Conservation (phyloP, 768 basidiomycete genomes). For the Kondoa subrosea region DNA sequence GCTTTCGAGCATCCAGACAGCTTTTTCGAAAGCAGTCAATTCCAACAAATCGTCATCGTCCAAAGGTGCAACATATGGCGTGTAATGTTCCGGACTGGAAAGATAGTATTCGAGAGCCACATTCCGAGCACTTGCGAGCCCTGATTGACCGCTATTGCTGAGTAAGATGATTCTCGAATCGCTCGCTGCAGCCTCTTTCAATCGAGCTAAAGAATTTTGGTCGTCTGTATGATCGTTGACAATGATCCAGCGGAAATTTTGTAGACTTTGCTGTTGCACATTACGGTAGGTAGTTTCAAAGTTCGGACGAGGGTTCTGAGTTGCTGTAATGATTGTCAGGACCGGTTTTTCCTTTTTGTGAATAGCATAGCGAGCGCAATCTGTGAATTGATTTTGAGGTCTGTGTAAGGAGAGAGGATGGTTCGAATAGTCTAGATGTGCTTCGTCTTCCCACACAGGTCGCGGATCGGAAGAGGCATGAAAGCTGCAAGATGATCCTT, state of each 20-base stretch:
- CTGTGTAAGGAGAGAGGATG: constrained; percentile 18
- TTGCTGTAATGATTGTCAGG: constrained; percentile 24
- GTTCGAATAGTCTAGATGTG: constrained; percentile 21
- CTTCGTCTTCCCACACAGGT: constrained; percentile 18
- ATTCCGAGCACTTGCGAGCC: constrained; percentile 17
- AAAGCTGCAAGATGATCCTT: constrained; percentile 9
- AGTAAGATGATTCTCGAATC: constrained; percentile 20
- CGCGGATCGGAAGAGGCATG: constrained; percentile 10
- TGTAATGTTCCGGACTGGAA: background rate
- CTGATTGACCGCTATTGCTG: constrained; percentile 11
- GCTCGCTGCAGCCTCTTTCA: background rate
- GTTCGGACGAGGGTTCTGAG: constrained; percentile 21
- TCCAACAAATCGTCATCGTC: constrained; percentile 22
- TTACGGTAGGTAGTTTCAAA: constrained; percentile 19
- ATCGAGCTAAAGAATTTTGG: background rate
- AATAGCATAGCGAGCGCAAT: constrained; percentile 16
- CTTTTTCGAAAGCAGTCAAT: constrained; percentile 24
- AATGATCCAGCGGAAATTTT: constrained; percentile 24
- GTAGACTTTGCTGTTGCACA: constrained; percentile 21
- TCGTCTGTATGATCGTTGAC: constrained; percentile 22
- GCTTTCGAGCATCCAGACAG: constrained; percentile 23
- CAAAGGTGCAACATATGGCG: constrained; percentile 6
- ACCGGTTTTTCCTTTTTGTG: constrained; percentile 13
- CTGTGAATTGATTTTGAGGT: constrained; percentile 18
- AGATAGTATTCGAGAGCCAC: constrained; percentile 17